phyloP scores from a whole-genome alignment of 2,329 filamentous ascomycete genomes.

The Pleomassaria siparia region DNA sequence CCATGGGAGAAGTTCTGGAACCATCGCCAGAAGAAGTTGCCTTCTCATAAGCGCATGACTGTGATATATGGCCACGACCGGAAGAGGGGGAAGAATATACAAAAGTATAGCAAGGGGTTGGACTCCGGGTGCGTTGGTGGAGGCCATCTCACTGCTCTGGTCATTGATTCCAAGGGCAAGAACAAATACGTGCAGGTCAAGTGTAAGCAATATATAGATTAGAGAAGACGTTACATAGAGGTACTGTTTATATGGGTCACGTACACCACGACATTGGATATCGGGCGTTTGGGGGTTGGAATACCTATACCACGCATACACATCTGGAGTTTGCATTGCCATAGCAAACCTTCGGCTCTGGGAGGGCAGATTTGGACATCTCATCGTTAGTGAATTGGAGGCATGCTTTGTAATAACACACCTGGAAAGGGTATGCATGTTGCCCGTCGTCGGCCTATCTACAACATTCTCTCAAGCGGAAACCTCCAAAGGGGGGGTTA shows the following conservation, averaged over 20 bases:
- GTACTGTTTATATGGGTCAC: not conserved
- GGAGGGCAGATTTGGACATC: too few relatives aligned
- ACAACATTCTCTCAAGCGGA: too few relatives aligned
- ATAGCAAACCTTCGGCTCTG: too few relatives aligned
- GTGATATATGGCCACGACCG: slow-evolving; percentile 90
- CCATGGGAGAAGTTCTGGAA: slow-evolving; percentile 69
- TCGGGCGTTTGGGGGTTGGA: slow-evolving; percentile 1
- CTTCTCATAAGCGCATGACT: slow-evolving; percentile 53
- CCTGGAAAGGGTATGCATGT: too few relatives aligned
- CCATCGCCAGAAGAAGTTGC: slow-evolving; percentile 37
- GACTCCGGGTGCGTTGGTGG: slow-evolving; percentile 83
- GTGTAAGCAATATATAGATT: slow-evolving; percentile 40
- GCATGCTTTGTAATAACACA: too few relatives aligned
- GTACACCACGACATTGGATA: not conserved
- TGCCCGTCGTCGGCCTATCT: too few relatives aligned
- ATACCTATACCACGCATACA: too few relatives aligned
- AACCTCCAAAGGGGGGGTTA: too few relatives aligned
- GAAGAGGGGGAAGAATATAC: slow-evolving; percentile 66
- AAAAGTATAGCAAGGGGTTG: slow-evolving; percentile 76
- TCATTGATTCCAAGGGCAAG: slow-evolving; percentile 62
- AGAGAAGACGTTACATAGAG: not conserved
- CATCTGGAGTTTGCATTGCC: too few relatives aligned
- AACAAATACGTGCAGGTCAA: slow-evolving; percentile 41
- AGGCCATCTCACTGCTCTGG: slow-evolving; percentile 71
- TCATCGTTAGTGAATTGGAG: too few relatives aligned